Evolutionary conservation across 2,329 filamentous ascomycete genomes (phyloP), one percentile per base, ranked within the genome.

Genomic region (Clathrospora elynae): DNA sequence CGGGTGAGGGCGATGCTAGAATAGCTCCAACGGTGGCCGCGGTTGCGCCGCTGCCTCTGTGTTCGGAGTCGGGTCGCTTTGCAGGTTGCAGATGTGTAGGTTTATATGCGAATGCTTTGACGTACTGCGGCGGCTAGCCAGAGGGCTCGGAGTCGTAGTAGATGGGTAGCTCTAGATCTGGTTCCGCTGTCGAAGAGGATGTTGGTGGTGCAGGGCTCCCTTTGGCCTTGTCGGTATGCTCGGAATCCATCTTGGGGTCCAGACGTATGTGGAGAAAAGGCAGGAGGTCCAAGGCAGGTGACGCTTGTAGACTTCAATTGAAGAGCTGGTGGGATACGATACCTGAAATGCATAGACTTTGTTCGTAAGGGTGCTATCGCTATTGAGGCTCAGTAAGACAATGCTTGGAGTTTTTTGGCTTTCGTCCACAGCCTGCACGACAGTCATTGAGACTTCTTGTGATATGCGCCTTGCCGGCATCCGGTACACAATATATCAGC

Each of bases 121-220:
- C 20, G 28, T 45, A 31, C 11, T 20, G 23, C 7, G 37, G 42
- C 9, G 42, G 46, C 18, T 49, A 37, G 22, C 33, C 35, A 11
- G 46, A 46, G 6, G 42, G 42, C 34, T 36, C 34, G 4, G 46
- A 42, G 20, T 46, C 31, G 42, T 31, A 46, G 29, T 30, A 46
- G 22, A 1, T 9, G 5, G 46, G 42, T 13, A 8, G 34, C 6
- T 38, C 28, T 24, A 37, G 19, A 11, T 29, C 20, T 18, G 20
- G 19, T 6, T 25, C 14, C 6, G 11, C 18, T 16, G 8, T 35
- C 24, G 18, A n/a, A 10, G 18, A 18, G 9, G 18, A 14, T 14
- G 22, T 7, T 11, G 10, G 4, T 12, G 26, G 18, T 22, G 26
- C 3, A 5, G 2, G 11, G 5, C n/a, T 26, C 11, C 33, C 4